Evolutionary conservation across 2,329 filamentous ascomycete genomes (phyloP), one percentile per base, ranked within the genome.

Genomic region (Sclerotinia minor): DNA sequence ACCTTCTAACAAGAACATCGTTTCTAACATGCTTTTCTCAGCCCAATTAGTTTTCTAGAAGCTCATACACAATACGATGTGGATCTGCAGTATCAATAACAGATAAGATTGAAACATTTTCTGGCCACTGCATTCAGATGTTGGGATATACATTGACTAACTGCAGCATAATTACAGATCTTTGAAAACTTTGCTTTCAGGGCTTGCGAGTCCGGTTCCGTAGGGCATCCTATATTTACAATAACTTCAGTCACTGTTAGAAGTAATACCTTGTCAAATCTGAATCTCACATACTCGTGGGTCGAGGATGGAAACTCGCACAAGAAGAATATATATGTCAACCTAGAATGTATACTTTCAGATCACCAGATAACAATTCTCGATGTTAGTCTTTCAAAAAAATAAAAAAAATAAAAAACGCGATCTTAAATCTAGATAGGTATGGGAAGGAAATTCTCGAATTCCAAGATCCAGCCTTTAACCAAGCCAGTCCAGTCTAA

Each of bases 181-280:
- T 61, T 38, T 26, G 44, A 26, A 60, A 60, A 26, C 57, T 24
- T 35, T 47, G 32, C 41, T 47, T n/a, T 57, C 41, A 24, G 24
- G 45, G 21, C 7, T 21, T n/a, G 7, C 5, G 35, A 13, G 17
- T 11, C 58, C 44, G 21, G 26, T 15, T 24, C 35, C 58, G 32
- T 54, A 26, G 29, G 32, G 19, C 32, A 21, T 21, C 21, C 4
- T 35, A 35, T 9, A 21, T 54, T 21, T 55, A 24, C 21, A 21
- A 24, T 32, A 55, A 38, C 29, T 54, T 3, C 29, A 17, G 29
- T 54, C 17, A 32, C 7, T 11, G 8, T 24, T 8, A 24, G 26
- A 45, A 59, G 38, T n/a, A 58, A 44, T 58, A 15, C 49, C 49
- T 52, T 11, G 5, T 24, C n/a, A 32, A 41, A 59, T 49, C 19